Evolutionary conservation across 805 yeast genomes (phyloP).

Genomic region (Kodamaea sagamina): DNA sequence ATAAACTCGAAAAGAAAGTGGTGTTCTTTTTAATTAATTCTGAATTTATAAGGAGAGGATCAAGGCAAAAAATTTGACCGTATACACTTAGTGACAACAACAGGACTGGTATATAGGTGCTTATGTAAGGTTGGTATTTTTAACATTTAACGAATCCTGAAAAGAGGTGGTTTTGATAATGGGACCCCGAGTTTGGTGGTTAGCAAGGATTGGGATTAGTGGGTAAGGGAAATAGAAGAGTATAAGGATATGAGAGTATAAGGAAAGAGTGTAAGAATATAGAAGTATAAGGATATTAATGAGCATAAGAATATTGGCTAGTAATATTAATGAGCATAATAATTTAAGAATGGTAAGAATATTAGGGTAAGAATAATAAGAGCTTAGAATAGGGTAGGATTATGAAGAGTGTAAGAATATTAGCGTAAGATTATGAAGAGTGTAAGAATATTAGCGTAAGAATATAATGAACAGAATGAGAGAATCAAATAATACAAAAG

Average conservation of each 20-base stretch:
- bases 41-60: conserved; percentile 5
- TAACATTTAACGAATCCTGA: conserved; percentile 12
- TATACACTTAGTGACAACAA: conserved; percentile 5
- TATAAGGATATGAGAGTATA: background rate
- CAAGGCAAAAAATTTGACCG: conserved; percentile 4
- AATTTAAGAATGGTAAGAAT: too few relatives aligned
- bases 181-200: background rate
- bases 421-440: too few relatives aligned
- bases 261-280: background rate
- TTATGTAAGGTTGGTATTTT: conserved; percentile 5
- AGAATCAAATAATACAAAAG: too few relatives aligned
- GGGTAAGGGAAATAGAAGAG: conserved; percentile 2
- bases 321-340: too few relatives aligned
- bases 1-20: conserved; percentile 3
- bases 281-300: background rate
- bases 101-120: background rate
- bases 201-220: background rate
- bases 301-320: too few relatives aligned
- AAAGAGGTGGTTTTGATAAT: conserved; percentile 7
- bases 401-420: too few relatives aligned
- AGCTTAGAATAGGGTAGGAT: too few relatives aligned
- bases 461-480: too few relatives aligned
- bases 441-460: too few relatives aligned
- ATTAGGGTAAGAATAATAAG: too few relatives aligned
- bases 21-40: background rate